Percentiles rank a stretch among this genome's conserved stretches.
Conservation (phyloP, 257 asterid genomes). For the Jaltomata sinuosa region DNA sequence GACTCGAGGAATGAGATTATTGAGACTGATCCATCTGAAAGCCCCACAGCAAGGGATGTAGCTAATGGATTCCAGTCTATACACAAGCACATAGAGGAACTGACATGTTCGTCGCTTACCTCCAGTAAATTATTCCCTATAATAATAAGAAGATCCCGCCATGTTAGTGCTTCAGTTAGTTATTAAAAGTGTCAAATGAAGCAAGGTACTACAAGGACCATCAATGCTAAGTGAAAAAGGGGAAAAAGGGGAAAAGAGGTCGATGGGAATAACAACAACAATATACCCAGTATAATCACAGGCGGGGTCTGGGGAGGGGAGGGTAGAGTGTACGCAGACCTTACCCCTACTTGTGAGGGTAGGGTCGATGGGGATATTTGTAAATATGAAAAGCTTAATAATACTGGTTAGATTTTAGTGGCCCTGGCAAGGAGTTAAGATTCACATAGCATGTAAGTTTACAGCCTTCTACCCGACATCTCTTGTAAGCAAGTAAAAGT, state of each 20-base stretch:
- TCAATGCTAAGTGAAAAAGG: neutral
- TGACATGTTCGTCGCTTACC: slow-evolving; percentile 35
- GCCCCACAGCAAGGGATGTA: slow-evolving; percentile 72
- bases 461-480: neutral
- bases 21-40: slow-evolving; percentile 77
- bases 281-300: too few species aligned
- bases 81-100: slow-evolving; percentile 84
- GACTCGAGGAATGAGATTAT: slow-evolving; percentile 50
- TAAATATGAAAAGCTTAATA: neutral
- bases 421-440: neutral
- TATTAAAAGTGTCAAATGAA: neutral
- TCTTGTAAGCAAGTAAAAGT: neutral
- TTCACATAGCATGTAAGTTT: neutral
- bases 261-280: neutral
- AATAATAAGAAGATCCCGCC: neutral
- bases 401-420: neutral
- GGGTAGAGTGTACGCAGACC: too few species aligned
- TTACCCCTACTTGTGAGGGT: too few species aligned
- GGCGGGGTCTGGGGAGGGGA: too few species aligned
- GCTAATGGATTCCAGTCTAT: slow-evolving; percentile 74
- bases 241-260: neutral
- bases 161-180: neutral
- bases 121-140: slow-evolving; percentile 48
- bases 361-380: neutral
- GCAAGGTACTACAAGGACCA: neutral